Base-by-base conservation (phyloP, 1,284 basidiomycete genomes). In the Sparassis latifolia region DNA sequence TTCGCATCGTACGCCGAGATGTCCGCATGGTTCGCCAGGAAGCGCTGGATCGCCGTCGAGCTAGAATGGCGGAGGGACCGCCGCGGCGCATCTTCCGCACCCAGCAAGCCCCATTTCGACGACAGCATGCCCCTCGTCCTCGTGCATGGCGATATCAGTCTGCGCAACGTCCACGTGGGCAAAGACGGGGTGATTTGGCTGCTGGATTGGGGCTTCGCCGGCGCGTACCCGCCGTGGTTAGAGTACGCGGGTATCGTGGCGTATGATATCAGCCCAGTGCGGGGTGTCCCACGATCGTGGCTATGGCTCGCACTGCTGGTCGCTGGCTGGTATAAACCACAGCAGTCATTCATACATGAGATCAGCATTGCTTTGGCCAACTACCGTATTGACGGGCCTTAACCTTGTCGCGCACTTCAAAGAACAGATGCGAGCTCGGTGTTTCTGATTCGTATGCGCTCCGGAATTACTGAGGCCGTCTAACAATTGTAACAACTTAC, bases 171-270 rank as follows among this genome's bases (percentile, higher is more conserved):
- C 41, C 50, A 63, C n/a, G 38, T 68, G 31, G 61, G 56, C 3
- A 45, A 55, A 2, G 61, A 67, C 35, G 59, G 61, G 5, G 45
- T 42, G 7, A 42, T 68, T 3, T 69, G 64, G 62, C 42, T 69
- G 9, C 52, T 69, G 12, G 64, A 67, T 51, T 68, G 62, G 58
- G 63, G 47, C 2, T 58, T 32, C 31, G 47, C 66, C 1, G 66
- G 67, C 6, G 56, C 61, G 37, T 69, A 66, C 48, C 66, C 66
- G 1, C 46, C 40, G 9, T 67, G 62, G 58, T 66, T 66, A 42
- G 67, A 69, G 48, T 62, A 51, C 39, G 20, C 33, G 2, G 44
- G 20, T 20, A 20, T 20, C 20, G 20, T 20, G 20, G 20, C 20
- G 20, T 20, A 20, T 20, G 20, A 20, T 20, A 20, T 20, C 20